A percentile compares a stretch with the other conserved stretches of the same genome.
phyloP scores from a whole-genome alignment of 352 stramenopile species.

The Phytopythium cucurbitacearum region DNA sequence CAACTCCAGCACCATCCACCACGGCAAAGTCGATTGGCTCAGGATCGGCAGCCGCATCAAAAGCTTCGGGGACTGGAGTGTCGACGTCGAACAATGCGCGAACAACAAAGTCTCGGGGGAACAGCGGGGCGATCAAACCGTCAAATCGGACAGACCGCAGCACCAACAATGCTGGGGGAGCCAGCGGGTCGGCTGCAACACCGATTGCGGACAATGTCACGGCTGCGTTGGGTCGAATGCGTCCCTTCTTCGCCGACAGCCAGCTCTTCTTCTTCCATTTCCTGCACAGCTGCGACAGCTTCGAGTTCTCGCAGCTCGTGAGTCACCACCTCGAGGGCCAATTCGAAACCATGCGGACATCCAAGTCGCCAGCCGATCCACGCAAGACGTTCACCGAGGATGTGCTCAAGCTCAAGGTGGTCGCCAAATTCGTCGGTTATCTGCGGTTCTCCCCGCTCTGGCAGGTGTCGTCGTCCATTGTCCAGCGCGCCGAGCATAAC shows the following conservation, averaged over 20 bases:
- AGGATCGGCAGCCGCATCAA: neutral
- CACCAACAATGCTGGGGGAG: neutral
- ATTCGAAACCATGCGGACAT: slow-evolving; percentile 28
- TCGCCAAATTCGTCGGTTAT: slow-evolving; percentile 69
- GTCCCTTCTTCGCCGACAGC: slow-evolving; percentile 49
- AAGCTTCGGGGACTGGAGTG: neutral
- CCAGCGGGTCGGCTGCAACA: neutral
- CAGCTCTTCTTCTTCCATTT: slow-evolving; percentile 80
- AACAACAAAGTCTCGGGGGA: slow-evolving; percentile 5
- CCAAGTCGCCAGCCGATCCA: slow-evolving; percentile 17
- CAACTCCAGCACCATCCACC: neutral
- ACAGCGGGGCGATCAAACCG: neutral
- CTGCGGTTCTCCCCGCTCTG: slow-evolving; percentile 59
- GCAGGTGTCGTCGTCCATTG: slow-evolving; percentile 37
- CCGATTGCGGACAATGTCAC: slow-evolving; percentile 10
- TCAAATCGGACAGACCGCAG: slow-evolving; percentile 1
- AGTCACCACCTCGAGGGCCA: slow-evolving; percentile 48
- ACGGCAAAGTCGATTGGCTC: neutral
- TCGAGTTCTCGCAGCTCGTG: slow-evolving; percentile 57
- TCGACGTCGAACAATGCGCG: slow-evolving; percentile 10
- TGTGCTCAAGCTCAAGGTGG: slow-evolving; percentile 52
- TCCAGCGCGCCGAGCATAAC: slow-evolving; percentile 29
- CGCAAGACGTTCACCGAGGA: slow-evolving; percentile 60
- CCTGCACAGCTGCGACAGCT: slow-evolving; percentile 56
- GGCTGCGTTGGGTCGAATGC: slow-evolving; percentile 27